Base-by-base conservation (phyloP, 148 eudicot genomes). In the Agrostemma githago region DNA sequence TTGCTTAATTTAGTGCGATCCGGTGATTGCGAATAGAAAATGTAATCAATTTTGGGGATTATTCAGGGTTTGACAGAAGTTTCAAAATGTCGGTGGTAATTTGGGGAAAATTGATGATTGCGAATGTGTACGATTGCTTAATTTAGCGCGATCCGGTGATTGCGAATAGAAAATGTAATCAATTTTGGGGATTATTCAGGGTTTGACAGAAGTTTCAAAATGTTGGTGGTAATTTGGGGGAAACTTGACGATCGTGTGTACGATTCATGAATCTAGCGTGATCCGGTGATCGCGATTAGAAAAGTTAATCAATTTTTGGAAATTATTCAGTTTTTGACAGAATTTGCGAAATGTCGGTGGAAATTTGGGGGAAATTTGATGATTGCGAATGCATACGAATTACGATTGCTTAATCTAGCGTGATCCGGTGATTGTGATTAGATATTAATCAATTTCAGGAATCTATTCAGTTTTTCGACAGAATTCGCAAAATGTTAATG, bases 61-160 rank as follows among this genome's bases (percentile, higher is more conserved):
- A 26, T 26, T 26, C 34, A 26, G 34, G 0, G 0, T 26, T 26
- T 26, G 34, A 26, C 34, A 26, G 34, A 0, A 26, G 0, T 26
- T 26, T 0, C 1, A 1, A 26, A 26, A 19, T 20, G 56, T 46
- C 54, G 71, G 57, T 68, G 57, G 0, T 8, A 68, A 43, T 68
- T 46, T n/a, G 48, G 7, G 20, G 71, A 44, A 26, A 43, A 0
- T 20, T 68, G 34, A 26, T n/a, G 34, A 42, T 68, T 1, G 15
- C 43, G 56, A 68, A 68, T 9, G 16, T 68, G 19, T 42, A 53
- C 51, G 3, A 2, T 20, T 48, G 15, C 51, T 20, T 7, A 66
- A 66, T 40, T 66, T 66, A 42, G 53, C 44, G 72, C 51, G 72
- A 48, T 53, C 38, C 46, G 14, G 71, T 42, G 48, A 16, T 39